Percentiles rank a stretch among this genome's conserved stretches.
These are phyloP conservation scores for Epichloe hybrida DNA, from an alignment of 2,329 filamentous ascomycete species.

Conservation along the genomic window DNA sequence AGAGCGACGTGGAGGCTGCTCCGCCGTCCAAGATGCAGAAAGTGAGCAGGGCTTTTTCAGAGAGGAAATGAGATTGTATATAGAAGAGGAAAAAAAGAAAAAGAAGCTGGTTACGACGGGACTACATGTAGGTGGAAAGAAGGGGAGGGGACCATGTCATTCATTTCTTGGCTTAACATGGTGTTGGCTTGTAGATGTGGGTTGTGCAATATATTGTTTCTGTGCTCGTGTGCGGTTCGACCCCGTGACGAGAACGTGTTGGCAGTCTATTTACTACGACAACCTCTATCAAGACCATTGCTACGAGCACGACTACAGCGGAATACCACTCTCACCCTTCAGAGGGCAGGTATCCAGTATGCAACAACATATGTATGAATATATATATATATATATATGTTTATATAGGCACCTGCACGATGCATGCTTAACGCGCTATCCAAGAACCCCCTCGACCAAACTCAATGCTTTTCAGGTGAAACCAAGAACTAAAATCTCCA, in stretches of 20 bases:
- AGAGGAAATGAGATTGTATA: conserved; percentile 18
- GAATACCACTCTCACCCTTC: too few species aligned
- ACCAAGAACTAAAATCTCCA: too few species aligned
- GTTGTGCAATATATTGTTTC: background rate
- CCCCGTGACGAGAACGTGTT: too few species aligned
- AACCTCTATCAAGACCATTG: too few species aligned
- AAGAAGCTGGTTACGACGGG: background rate
- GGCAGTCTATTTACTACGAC: too few species aligned
- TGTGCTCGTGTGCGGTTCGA: too few species aligned
- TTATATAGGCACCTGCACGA: background rate
- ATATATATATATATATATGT: too few species aligned
- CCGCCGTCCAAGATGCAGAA: conserved; percentile 34
- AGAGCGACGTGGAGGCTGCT: conserved; percentile 35
- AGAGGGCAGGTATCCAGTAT: too few species aligned
- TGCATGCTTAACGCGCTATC: background rate
- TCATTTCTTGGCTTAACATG: conserved; percentile 2
- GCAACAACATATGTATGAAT: background rate
- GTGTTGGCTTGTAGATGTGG: conserved; percentile 5
- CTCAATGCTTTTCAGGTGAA: background rate
- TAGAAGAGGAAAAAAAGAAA: background rate
- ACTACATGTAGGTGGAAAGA: background rate
- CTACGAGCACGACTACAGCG: background rate
- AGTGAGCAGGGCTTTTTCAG: conserved; percentile 21
- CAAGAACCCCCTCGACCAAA: background rate
- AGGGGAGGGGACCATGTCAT: background rate